Conservation (phyloP, 176 grass and related monocot genomes). For the Zea luxurians region DNA sequence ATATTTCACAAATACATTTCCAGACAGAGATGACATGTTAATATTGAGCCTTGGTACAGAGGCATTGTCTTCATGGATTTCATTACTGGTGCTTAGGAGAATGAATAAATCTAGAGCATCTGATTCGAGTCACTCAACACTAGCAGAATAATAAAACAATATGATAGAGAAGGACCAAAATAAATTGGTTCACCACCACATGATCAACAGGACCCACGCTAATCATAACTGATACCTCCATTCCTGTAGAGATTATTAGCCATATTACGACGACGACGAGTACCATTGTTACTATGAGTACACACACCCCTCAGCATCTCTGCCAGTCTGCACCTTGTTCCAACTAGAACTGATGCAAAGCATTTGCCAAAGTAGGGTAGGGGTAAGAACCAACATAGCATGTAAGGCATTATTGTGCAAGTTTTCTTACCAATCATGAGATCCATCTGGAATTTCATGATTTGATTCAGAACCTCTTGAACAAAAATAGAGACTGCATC, state of each 20-base stretch:
- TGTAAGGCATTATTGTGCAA: too few species aligned
- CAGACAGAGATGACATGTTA: neutral
- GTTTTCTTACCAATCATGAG: constrained; percentile 36
- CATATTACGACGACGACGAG: too few species aligned
- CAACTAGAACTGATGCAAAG: constrained; percentile 3
- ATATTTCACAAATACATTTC: neutral
- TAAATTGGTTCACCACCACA: neutral
- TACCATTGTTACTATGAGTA: neutral
- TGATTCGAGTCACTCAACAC: neutral
- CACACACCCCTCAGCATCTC: neutral
- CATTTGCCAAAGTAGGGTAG: neutral
- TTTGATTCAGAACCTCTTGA: constrained; percentile 22
- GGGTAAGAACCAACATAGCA: neutral
- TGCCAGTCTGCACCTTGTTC: neutral
- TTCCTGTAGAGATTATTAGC: constrained; percentile 1
- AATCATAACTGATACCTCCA: neutral
- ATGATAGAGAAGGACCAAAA: neutral
- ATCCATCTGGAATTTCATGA: constrained; percentile 34
- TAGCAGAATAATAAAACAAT: neutral
- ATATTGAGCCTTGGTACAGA: neutral
- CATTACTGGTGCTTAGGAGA: neutral
- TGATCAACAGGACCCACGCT: neutral
- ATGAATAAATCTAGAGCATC: neutral
- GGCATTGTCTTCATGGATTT: neutral
- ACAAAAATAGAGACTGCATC: constrained; percentile 10